phyloP scores from a whole-genome alignment of 2,329 filamentous ascomycete genomes.

The Beauveria varroae region DNA sequence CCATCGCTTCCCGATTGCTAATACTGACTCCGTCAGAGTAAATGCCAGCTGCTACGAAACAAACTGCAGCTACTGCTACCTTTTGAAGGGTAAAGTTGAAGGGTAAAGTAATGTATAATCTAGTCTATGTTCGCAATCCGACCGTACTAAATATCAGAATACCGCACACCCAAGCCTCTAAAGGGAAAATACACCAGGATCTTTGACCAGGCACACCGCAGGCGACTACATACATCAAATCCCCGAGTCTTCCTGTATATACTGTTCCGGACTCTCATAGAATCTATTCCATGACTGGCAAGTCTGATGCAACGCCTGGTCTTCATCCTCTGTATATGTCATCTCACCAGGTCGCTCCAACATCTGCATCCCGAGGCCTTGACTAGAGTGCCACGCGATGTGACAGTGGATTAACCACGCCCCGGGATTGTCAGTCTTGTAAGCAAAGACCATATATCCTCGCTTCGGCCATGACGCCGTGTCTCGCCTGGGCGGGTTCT shows the following conservation, averaged over 20 bases:
- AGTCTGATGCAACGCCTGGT: neutral
- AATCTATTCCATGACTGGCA: neutral
- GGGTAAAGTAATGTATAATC: too few relatives aligned
- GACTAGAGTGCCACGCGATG: constrained; percentile 53
- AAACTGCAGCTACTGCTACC: too few relatives aligned
- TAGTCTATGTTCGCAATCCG: too few relatives aligned
- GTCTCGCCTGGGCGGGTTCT: constrained; percentile 45
- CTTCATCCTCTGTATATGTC: neutral
- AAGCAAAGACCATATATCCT: constrained; percentile 41
- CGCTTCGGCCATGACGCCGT: constrained; percentile 37
- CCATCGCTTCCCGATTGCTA: too few relatives aligned
- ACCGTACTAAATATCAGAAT: too few relatives aligned
- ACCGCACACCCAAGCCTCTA: too few relatives aligned
- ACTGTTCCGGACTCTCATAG: neutral
- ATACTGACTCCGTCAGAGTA: too few relatives aligned
- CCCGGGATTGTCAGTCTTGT: constrained; percentile 29
- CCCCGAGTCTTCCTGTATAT: neutral
- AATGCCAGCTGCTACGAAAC: too few relatives aligned
- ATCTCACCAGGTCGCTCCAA: constrained; percentile 1
- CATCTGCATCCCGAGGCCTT: constrained; percentile 14
- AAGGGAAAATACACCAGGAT: too few relatives aligned
- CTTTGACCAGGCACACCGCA: neutral
- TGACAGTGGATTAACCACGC: constrained; percentile 58
- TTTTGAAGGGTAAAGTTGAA: too few relatives aligned
- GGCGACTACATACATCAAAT: neutral